A percentile compares a stretch with the other conserved stretches of the same genome.
phyloP scores from a whole-genome alignment of 2,329 filamentous ascomycete species.

The Sclerotinia nivalis region DNA sequence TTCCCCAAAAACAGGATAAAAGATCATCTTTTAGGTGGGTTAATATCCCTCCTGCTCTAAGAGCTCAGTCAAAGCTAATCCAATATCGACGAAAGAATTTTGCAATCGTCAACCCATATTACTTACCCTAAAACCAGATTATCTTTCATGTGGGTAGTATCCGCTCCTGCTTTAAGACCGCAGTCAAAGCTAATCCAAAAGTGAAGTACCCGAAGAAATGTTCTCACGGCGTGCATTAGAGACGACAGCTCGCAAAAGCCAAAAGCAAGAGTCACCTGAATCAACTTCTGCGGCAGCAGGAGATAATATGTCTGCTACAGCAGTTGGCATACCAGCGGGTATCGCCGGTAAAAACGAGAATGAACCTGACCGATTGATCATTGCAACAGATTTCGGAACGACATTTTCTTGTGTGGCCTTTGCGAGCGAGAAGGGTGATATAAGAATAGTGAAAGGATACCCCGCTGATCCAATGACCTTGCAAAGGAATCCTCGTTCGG shows the following conservation, averaged over 20 bases:
- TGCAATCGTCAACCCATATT: too few species aligned
- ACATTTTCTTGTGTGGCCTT: conserved; percentile 30
- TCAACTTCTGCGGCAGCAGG: neutral
- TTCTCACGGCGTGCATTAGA: neutral
- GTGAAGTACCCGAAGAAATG: neutral
- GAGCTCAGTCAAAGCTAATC: neutral
- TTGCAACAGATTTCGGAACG: conserved; percentile 30
- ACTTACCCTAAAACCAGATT: too few species aligned
- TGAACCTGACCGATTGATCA: conserved; percentile 20
- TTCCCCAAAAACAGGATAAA: too few species aligned
- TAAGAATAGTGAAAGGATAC: conserved; percentile 24
- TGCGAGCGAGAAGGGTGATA: conserved; percentile 13
- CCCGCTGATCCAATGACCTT: conserved; percentile 24
- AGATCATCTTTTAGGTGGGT: too few species aligned
- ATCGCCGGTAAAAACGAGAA: conserved; percentile 10
- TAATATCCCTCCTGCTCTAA: too few species aligned
- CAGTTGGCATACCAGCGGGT: neutral
- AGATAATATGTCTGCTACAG: neutral
- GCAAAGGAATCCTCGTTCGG: conserved; percentile 6
- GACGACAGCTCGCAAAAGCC: neutral
- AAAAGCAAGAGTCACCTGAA: neutral
- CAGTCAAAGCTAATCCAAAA: neutral
- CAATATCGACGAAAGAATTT: too few species aligned
- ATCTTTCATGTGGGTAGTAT: too few species aligned
- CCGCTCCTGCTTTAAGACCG: too few species aligned